Base-by-base conservation (phyloP, 202 grass and related monocot species). In the Zizania palustris region DNA sequence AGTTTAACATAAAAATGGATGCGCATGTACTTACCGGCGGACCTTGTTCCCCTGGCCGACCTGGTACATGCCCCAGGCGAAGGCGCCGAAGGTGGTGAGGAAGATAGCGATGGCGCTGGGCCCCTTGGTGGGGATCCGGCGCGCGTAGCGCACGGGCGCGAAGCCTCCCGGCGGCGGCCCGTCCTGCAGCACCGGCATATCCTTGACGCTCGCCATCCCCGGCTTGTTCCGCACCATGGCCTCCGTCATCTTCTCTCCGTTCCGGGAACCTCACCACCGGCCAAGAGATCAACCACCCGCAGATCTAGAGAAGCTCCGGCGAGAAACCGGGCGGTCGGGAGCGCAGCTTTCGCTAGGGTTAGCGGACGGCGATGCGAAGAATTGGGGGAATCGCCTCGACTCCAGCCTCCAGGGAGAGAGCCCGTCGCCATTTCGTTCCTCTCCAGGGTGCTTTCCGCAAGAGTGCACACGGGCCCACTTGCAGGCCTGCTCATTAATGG, bases 21-120 rank as follows among this genome's bases (percentile, higher is more conserved):
- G 11, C 8, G 60, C 40, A n/a, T 36, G 38, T 34, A 79, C 82
- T 80, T 63, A 95, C 96, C 96, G 87, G 67, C 96, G 92, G 81
- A 99, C 89, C 81, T 86, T 88, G 75, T 99, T 99, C 35, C 96
- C 96, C 87, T 99, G 74, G 14, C 96, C 96, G 75, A 99, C 96
- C 89, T 99, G 92, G 83, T 99, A 99, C 92, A 99, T 93, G 74
- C 96, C 92, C 60, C 84, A 99, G 33, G 89, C 77, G 65, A 99
- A 95, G 80, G 87, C 92, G 20, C 96, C 92, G 45, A 95, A 88
- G 62, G 83, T 38, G 28, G 87, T 84, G 62, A 99, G 83, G 68
- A 99, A 88, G 37, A 99, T 90, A 42, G 87, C 89, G 6, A 53
- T 72, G 85, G 96, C 96, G 80, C 92, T 90, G 42, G 96, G 92